A percentile compares a stretch with the other conserved stretches of the same genome.
These are phyloP conservation scores for Taphrina betulina DNA, from an alignment of 1,139 yeast genomes.

Conservation along the genomic window DNA sequence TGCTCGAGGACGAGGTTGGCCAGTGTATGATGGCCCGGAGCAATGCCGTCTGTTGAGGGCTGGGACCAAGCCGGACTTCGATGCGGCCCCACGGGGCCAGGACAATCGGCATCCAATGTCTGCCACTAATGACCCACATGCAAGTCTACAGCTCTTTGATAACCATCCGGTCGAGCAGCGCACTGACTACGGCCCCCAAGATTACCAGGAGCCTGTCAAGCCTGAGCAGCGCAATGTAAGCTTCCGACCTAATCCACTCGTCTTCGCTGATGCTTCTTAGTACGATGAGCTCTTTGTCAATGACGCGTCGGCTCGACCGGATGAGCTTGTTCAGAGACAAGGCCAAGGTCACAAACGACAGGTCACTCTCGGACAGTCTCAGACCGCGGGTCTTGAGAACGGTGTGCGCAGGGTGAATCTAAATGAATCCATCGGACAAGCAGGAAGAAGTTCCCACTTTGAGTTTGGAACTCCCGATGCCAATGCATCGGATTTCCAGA, in stretches of 20 bases:
- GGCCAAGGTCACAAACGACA: slow-evolving; percentile 13
- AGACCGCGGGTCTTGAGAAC: background rate
- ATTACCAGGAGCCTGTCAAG: slow-evolving; percentile 6
- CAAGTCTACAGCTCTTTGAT: slow-evolving; percentile 6
- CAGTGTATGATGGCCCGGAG: slow-evolving; percentile 40
- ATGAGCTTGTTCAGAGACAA: slow-evolving; percentile 10
- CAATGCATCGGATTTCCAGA: slow-evolving; percentile 3
- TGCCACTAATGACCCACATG: slow-evolving; percentile 11
- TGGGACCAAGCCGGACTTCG: background rate
- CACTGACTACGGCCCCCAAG: slow-evolving; percentile 14
- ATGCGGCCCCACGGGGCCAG: background rate
- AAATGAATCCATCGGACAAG: slow-evolving; percentile 18
- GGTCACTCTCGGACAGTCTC: slow-evolving; percentile 8
- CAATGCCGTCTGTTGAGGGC: slow-evolving; percentile 35
- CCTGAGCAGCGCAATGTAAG: slow-evolving; percentile 17
- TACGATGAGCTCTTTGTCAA: slow-evolving; percentile 16
- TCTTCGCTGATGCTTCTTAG: slow-evolving; percentile 1
- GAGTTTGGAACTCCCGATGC: slow-evolving; percentile 20
- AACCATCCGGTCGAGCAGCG: slow-evolving; percentile 7
- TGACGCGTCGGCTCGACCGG: slow-evolving; percentile 14
- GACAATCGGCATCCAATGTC: slow-evolving; percentile 5
- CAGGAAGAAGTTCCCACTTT: slow-evolving; percentile 19
- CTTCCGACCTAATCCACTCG: background rate
- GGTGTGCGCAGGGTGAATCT: slow-evolving; percentile 7
- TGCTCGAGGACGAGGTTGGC: slow-evolving; percentile 42